Conservation (phyloP, 306 rosid genomes). For the Cucumis sativus region DNA sequence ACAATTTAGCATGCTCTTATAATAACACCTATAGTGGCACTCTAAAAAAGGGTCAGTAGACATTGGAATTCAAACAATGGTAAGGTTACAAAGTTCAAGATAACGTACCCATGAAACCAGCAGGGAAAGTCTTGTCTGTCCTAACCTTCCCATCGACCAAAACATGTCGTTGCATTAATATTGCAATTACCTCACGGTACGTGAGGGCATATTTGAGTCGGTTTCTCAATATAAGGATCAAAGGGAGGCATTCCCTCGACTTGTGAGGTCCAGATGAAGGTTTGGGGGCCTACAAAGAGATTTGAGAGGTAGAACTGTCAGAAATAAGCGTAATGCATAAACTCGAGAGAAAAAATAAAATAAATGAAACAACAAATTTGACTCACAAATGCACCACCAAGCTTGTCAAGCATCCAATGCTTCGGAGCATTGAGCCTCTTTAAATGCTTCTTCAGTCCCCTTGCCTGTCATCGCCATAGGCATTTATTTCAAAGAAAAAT, state of each 20-base stretch:
- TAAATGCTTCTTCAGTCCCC: constrained; percentile 38
- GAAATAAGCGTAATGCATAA: not conserved
- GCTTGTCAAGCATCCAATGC: constrained; percentile 41
- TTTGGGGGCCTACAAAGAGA: constrained; percentile 30
- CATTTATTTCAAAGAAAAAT: not conserved
- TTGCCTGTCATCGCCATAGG: constrained; percentile 12
- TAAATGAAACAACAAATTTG: not conserved
- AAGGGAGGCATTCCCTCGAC: constrained; percentile 45
- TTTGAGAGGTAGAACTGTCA: not conserved
- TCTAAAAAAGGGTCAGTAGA: no score
- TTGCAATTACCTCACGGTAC: constrained; percentile 38
- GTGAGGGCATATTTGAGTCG: constrained; percentile 49
- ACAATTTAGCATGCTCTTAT: not conserved
- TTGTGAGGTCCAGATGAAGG: constrained; percentile 62
- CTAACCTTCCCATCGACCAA: constrained; percentile 50
- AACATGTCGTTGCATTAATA: constrained; percentile 45
- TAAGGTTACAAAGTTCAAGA: not conserved
- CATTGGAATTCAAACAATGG: not conserved
- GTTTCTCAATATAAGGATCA: constrained; percentile 38
- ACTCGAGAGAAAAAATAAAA: not conserved
- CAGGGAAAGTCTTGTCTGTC: constrained; percentile 47
- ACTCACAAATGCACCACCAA: constrained; percentile 40
- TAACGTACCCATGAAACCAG: constrained; percentile 45
- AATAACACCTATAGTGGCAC: not conserved
- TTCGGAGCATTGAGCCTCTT: constrained; percentile 41